phyloP scores from a whole-genome alignment of 495 filamentous ascomycete species.

The Sabuloglossum arenarium region DNA sequence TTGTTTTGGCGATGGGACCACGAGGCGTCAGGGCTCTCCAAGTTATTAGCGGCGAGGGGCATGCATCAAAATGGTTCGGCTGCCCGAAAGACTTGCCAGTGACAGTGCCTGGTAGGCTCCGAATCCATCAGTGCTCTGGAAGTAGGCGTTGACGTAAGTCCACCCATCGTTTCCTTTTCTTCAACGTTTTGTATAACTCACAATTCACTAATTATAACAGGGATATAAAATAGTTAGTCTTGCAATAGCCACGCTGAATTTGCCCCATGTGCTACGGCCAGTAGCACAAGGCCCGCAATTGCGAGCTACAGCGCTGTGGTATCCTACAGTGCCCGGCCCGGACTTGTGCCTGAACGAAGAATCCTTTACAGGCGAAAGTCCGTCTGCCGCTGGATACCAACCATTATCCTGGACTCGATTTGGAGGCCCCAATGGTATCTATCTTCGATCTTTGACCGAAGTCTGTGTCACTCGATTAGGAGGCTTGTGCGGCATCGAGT shows the following conservation, averaged over 20 bases:
- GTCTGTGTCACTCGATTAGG: slow-evolving; percentile 7
- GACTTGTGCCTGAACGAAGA: slow-evolving; percentile 7
- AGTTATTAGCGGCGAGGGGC: not conserved
- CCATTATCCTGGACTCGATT: slow-evolving; percentile 10
- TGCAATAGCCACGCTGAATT: not conserved
- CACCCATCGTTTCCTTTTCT: not conserved
- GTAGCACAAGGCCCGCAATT: slow-evolving; percentile 1
- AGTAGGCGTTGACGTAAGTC: not conserved
- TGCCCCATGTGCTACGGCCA: not conserved
- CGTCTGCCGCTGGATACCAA: slow-evolving; percentile 5
- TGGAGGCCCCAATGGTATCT: slow-evolving; percentile 9
- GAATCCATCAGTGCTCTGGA: not conserved
- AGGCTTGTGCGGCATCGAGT: slow-evolving; percentile 7
- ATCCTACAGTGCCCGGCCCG: slow-evolving; percentile 7
- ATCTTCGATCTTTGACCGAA: slow-evolving; percentile 9
- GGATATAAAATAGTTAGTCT: not conserved
- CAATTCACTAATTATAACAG: not conserved
- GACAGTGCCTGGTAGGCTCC: not conserved
- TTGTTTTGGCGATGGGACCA: not conserved
- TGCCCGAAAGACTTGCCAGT: not conserved
- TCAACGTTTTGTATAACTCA: not conserved
- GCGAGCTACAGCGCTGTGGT: slow-evolving; percentile 8
- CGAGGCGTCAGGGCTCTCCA: not conserved
- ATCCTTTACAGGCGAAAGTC: slow-evolving; percentile 6
- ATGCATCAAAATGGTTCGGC: not conserved